phyloP scores from a whole-genome alignment of 116 monocot species.

The Phalaenopsis hybrid region DNA sequence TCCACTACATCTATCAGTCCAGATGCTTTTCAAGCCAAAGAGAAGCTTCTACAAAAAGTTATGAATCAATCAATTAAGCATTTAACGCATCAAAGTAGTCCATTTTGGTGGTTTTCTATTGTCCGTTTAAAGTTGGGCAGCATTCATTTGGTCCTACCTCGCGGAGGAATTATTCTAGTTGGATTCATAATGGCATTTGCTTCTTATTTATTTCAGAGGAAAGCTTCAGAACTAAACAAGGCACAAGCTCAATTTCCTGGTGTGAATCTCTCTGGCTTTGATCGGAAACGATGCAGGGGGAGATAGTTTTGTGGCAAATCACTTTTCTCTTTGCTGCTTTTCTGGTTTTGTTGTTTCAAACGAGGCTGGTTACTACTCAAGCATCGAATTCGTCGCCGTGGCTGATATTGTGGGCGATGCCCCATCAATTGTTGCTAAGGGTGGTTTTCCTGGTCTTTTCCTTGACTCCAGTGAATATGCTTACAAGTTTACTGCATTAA shows the following conservation, averaged over 20 bases:
- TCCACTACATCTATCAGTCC: conserved; percentile 14
- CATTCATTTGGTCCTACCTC: conserved; percentile 24
- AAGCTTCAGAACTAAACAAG: conserved; percentile 33
- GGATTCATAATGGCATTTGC: conserved; percentile 29
- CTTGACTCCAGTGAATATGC: too few relatives aligned
- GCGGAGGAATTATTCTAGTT: conserved; percentile 43
- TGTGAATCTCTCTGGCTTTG: too few relatives aligned
- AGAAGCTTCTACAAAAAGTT: conserved; percentile 15
- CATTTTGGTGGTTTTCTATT: conserved; percentile 52
- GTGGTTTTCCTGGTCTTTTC: too few relatives aligned
- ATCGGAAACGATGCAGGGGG: too few relatives aligned
- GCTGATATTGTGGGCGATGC: too few relatives aligned
- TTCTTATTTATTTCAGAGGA: conserved; percentile 37
- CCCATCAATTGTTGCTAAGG: too few relatives aligned
- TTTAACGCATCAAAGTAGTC: conserved; percentile 12
- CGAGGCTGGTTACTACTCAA: too few relatives aligned
- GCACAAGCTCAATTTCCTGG: conserved; percentile 11
- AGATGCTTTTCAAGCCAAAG: conserved; percentile 7
- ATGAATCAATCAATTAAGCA: conserved; percentile 9
- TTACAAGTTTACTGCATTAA: too few relatives aligned
- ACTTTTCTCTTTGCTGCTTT: too few relatives aligned
- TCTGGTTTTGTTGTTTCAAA: too few relatives aligned
- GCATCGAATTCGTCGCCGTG: too few relatives aligned
- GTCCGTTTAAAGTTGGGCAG: conserved; percentile 38
- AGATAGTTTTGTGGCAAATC: too few relatives aligned